Base-by-base conservation (phyloP, 202 grass and related monocot genomes). In the Eragrostis tef region DNA sequence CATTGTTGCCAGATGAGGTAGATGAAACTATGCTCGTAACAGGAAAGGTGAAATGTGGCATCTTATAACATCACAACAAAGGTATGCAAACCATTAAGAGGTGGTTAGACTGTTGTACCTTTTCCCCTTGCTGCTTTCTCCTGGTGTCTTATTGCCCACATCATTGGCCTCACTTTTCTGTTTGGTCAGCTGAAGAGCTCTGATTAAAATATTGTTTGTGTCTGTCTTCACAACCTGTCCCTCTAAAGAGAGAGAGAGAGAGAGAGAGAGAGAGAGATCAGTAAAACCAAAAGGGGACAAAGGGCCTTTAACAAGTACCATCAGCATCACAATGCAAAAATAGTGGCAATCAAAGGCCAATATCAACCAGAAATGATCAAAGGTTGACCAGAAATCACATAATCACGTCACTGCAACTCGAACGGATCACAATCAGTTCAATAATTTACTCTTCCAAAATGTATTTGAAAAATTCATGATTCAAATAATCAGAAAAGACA, bases 141-240 rank as follows among this genome's bases (percentile, higher is more conserved):
- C 62, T 31, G 83, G n/a, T 76, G 71, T 72, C 77, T 85, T 91
- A 85, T 61, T 26, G 67, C 34, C 63, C 39, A 53, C 11, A 69
- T 93, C 89, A 51, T 86, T 89, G 10, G 46, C 71, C 41, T 93
- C 90, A 70, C 67, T 89, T 75, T 87, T 94, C 44, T 85, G 71
- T 83, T 94, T 91, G 69, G 53, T 91, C 29, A 87, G 64, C 79
- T 91, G 92, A 60, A 94, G 92, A 83, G 92, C 77, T 87, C 92
- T 91, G 50, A 94, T 94, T 64, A 94, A 87, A 84, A 94, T 91
- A 34, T 94, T 94, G 52, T 89, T 89, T 57, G 84, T 79, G 79
- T 94, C 86, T 58, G 92, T 94, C 54, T 91, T 91, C 50, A 94
- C 87, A 76, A 94, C 51, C 73, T 94, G 92, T 15, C 70, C 92